Base-by-base conservation (phyloP, 2,329 filamentous ascomycete genomes). In the Ceratocystis variospora region DNA sequence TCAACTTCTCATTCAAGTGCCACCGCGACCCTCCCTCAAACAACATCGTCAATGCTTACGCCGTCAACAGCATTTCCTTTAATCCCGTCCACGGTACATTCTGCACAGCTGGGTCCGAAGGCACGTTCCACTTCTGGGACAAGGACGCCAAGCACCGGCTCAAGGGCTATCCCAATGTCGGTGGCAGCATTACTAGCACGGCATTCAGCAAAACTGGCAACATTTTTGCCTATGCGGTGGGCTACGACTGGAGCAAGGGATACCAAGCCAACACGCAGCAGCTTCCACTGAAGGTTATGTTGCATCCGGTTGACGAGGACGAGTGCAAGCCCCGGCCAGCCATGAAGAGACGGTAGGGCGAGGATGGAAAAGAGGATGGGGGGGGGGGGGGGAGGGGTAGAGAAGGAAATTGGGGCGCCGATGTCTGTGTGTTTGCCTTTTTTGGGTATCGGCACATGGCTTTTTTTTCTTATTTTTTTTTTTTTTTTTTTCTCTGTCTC, bases 1-100 rank as follows among this genome's bases (percentile, higher is more conserved):
- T 87, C 73, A 97, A 99, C 79, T 99, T 99, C 80, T 96, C 90
- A 53, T 99, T 99, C 85, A 97, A 97, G 78, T 99, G 94, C 77
- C 94, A 99, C 76, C 91, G 94, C 68, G 90, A 96, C 72, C 83
- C 85, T 4, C 84, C 88, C 1, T 78, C 85, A 67, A 84, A 83
- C 72, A 92, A 90, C 76, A 79, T 87, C 70, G 90, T 89, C 71
- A 94, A 93, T 73, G 94, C 97, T 71, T 94, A 92, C 79, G 87
- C 91, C 1, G 91, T 99, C 73, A 99, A 99, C 78, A 88, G 91
- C 71, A 99, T 99, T 76, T 95, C 90, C 28, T 97, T 97, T 85
- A 94, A 99, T 78, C 94, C 94, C 0, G 82, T 89, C 12, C 92
- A 96, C 76, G 94, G 94, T 73, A 99, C 94, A n/a, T 99, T 99